A percentile compares a stretch with the other conserved stretches of the same genome.
phyloP scores from a whole-genome alignment of 2,329 filamentous ascomycete species.

The Phyllosticta citriasiana region DNA sequence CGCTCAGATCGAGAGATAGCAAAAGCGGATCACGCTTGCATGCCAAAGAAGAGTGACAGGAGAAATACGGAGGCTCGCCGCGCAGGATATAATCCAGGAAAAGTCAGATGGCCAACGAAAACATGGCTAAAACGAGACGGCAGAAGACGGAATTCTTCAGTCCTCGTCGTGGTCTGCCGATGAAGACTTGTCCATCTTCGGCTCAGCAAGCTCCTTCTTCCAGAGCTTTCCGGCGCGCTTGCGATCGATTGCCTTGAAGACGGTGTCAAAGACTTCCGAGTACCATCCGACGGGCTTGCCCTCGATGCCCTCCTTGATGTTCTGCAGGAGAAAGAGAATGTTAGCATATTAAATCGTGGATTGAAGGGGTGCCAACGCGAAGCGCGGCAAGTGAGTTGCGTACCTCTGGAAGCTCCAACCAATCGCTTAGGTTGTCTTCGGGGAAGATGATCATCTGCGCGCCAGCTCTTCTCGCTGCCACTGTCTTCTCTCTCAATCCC shows the following conservation, averaged over 20 bases:
- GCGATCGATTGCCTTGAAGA: conserved; percentile 74
- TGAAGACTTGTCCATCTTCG: conserved; percentile 39
- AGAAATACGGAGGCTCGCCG: neutral
- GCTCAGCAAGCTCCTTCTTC: conserved; percentile 52
- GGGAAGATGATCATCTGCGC: conserved; percentile 94
- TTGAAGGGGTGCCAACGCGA: neutral
- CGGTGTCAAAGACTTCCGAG: conserved; percentile 78
- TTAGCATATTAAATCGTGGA: neutral
- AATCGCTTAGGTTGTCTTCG: conserved; percentile 89
- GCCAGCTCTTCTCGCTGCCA: conserved; percentile 83
- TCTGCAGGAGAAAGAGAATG: conserved; percentile 44
- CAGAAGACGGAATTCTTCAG: neutral
- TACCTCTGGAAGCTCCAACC: conserved; percentile 94
- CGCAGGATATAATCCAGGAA: neutral
- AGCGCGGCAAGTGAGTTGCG: conserved; percentile 30
- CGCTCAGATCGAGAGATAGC: neutral
- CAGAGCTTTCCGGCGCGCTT: conserved; percentile 63
- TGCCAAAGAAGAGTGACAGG: neutral
- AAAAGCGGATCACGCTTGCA: neutral
- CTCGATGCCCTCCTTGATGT: conserved; percentile 94
- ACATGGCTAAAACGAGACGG: neutral
- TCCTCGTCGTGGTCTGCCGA: neutral
- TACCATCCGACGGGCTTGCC: conserved; percentile 92
- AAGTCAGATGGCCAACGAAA: neutral
- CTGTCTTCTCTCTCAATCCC: conserved; percentile 90